Conservation (phyloP, 768 basidiomycete genomes). For the Hericium rajendrae region DNA sequence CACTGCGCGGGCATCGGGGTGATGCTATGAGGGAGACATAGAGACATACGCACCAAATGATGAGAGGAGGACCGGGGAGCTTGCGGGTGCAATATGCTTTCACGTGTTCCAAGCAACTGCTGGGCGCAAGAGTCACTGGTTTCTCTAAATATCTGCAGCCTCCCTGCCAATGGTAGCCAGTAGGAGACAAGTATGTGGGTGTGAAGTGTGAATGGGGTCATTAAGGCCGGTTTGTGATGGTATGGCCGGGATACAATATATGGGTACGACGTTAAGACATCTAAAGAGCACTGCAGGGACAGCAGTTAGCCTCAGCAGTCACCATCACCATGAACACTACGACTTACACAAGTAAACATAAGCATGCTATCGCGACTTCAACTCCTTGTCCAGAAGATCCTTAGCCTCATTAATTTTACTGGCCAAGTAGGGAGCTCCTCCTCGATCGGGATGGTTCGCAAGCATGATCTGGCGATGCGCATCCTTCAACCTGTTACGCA, state of each 20-base stretch:
- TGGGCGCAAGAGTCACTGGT: too few species aligned
- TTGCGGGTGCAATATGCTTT: too few species aligned
- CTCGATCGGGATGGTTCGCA: constrained; percentile 96
- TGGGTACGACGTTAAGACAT: neutral
- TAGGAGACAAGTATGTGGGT: too few species aligned
- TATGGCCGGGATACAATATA: neutral
- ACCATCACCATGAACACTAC: neutral
- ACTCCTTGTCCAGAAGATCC: constrained; percentile 78
- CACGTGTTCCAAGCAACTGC: too few species aligned
- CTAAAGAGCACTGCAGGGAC: neutral
- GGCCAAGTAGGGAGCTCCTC: constrained; percentile 95
- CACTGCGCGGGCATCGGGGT: too few species aligned
- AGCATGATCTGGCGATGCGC: constrained; percentile 97
- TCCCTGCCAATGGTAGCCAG: too few species aligned
- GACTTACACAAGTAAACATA: neutral
- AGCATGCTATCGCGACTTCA: constrained; percentile 31
- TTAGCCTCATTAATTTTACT: constrained; percentile 99
- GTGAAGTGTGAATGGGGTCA: too few species aligned
- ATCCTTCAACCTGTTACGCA: constrained; percentile 81
- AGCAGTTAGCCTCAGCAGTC: neutral
- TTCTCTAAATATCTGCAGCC: too few species aligned
- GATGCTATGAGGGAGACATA: too few species aligned
- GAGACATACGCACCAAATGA: too few species aligned
- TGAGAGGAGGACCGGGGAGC: too few species aligned
- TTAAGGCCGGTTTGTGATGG: too few species aligned